These are phyloP conservation scores for Apiospora malaysiana DNA, from an alignment of 2,329 filamentous ascomycete species.

Conservation along the genomic window DNA sequence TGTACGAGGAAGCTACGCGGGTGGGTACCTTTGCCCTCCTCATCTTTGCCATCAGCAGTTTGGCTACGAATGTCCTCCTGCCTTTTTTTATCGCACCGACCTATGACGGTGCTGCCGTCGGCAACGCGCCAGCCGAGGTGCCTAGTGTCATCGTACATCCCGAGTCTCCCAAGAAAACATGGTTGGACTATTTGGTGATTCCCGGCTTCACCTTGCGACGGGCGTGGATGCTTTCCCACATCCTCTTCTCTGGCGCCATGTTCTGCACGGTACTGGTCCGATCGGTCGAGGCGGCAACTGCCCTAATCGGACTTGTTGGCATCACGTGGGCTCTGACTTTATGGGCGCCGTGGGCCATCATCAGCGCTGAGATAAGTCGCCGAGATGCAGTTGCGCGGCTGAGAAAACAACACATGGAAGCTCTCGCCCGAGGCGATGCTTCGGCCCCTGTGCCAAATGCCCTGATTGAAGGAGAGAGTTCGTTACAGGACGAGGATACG, in stretches of 20 bases:
- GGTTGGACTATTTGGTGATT: constrained; percentile 71
- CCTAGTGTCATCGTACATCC: constrained; percentile 39
- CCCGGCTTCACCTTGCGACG: constrained; percentile 85
- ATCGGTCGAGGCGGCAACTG: constrained; percentile 73
- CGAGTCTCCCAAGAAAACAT: constrained; percentile 45
- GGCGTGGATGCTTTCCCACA: constrained; percentile 82
- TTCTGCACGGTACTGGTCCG: constrained; percentile 81
- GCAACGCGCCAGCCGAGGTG: constrained; percentile 40
- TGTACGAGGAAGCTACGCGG: constrained; percentile 86
- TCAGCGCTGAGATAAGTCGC: constrained; percentile 87
- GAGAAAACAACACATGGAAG: constrained; percentile 41
- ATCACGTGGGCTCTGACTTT: constrained; percentile 92
- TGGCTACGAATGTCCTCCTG: constrained; percentile 80
- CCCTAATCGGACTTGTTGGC: constrained; percentile 80
- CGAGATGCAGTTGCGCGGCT: constrained; percentile 68
- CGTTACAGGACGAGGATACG: constrained; percentile 57
- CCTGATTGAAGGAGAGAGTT: constrained; percentile 39
- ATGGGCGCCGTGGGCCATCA: constrained; percentile 95
- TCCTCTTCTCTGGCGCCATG: constrained; percentile 85
- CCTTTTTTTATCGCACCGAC: constrained; percentile 86
- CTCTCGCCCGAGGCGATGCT: constrained; percentile 28
- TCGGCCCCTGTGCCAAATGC: constrained; percentile 31
- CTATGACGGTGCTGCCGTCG: constrained; percentile 59
- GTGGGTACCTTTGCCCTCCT: constrained; percentile 89
- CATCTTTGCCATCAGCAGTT: constrained; percentile 84